Conservation (phyloP, 2,329 filamentous ascomycete species). For the Colletotrichum sidae region DNA sequence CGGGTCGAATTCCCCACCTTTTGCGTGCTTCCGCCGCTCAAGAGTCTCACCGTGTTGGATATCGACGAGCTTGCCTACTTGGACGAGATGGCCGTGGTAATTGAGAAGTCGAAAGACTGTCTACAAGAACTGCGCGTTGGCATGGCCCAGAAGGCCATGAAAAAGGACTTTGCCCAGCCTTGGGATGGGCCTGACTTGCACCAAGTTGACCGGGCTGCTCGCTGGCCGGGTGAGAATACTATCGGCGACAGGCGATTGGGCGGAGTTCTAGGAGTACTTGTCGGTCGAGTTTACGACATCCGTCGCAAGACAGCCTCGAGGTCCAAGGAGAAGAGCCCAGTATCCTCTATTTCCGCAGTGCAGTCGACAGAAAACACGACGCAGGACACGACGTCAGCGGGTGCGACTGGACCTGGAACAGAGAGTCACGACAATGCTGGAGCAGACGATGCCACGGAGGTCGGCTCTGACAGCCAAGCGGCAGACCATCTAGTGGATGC, state of each 20-base stretch:
- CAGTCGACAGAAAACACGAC: constrained; percentile 1
- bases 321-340: constrained; percentile 24
- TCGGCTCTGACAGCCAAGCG: constrained; percentile 1
- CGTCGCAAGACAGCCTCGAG: constrained; percentile 42
- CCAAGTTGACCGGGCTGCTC: constrained; percentile 71
- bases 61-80: constrained; percentile 86
- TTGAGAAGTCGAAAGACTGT: constrained; percentile 75
- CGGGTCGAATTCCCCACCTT: constrained; percentile 84
- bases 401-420: not conserved
- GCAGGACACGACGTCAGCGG: constrained; percentile 7
- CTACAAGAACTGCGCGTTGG: constrained; percentile 80
- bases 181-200: constrained; percentile 73
- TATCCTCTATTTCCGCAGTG: not conserved
- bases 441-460: constrained; percentile 8
- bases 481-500: not conserved
- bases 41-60: constrained; percentile 81
- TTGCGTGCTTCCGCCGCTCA: constrained; percentile 79
- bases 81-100: constrained; percentile 83
- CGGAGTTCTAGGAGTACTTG: constrained; percentile 75
- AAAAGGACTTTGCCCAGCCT: constrained; percentile 66
- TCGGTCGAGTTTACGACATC: constrained; percentile 75
- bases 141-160: constrained; percentile 65
- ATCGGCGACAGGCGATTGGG: constrained; percentile 74
- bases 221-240: constrained; percentile 66
- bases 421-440: constrained; percentile 5